These are phyloP conservation scores for Thielaviopsis populi DNA, from an alignment of 2,329 filamentous ascomycete species.

Conservation along the genomic window DNA sequence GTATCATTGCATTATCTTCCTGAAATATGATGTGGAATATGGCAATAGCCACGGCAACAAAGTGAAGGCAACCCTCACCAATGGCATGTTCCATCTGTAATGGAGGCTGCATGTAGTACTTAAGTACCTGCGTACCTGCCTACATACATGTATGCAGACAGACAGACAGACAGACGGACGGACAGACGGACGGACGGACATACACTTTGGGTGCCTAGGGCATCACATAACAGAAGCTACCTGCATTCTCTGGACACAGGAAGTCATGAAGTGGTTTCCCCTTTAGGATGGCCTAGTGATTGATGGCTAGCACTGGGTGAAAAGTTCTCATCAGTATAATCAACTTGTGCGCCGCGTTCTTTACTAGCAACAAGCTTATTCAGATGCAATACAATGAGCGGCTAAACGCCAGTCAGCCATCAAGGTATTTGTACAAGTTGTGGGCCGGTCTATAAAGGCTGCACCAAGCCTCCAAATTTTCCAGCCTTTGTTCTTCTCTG, in stretches of 20 bases:
- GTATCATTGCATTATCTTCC: background rate
- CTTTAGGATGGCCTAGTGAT: too few species aligned
- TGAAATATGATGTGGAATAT: background rate
- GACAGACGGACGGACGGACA: too few species aligned
- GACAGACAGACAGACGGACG: too few species aligned
- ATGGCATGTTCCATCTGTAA: background rate
- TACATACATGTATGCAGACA: too few species aligned
- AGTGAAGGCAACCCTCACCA: background rate
- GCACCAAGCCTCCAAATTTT: background rate
- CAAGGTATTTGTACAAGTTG: background rate
- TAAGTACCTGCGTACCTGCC: too few species aligned
- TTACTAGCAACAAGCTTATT: background rate
- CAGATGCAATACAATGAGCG: background rate
- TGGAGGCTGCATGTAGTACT: background rate
- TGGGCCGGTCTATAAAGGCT: background rate
- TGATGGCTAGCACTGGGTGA: background rate
- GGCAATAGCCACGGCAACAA: conserved; percentile 3
- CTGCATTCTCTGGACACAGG: background rate
- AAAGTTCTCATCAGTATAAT: background rate
- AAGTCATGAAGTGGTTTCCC: background rate
- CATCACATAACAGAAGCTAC: background rate
- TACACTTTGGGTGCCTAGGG: background rate
- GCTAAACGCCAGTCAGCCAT: background rate
- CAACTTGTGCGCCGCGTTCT: background rate
- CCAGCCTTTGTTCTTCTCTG: background rate